phyloP scores from a whole-genome alignment of 192 early-diverging fungal species.

The Irineochytrium annulatum region DNA sequence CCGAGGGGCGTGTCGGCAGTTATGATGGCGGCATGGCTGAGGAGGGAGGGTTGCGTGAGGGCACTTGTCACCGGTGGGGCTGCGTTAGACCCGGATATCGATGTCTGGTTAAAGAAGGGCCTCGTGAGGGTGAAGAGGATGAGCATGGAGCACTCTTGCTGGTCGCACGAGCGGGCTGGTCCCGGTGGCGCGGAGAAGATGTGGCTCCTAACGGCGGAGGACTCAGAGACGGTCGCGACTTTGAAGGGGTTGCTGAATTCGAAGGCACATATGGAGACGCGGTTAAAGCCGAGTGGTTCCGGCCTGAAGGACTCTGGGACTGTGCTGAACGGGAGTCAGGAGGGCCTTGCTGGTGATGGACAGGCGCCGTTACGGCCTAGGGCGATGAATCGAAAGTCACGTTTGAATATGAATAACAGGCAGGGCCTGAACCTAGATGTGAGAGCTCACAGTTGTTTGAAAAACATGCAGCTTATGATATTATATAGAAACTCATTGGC shows the following conservation, averaged over 20 bases:
- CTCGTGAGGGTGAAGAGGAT: conserved; percentile 33
- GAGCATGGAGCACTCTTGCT: conserved; percentile 6
- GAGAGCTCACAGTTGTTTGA: background rate
- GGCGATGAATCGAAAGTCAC: conserved; percentile 12
- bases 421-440: conserved; percentile 45
- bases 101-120: conserved; percentile 40
- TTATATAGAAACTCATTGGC: conserved; percentile 40
- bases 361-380: background rate
- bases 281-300: background rate
- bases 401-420: conserved; percentile 5
- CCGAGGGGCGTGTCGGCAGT: conserved; percentile 32
- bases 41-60: conserved; percentile 26
- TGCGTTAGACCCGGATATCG: conserved; percentile 26
- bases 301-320: background rate
- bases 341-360: background rate
- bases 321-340: background rate
- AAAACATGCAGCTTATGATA: background rate
- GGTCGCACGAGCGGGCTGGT: background rate
- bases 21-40: conserved; percentile 48
- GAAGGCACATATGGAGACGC: background rate
- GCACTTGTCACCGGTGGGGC: conserved; percentile 27
- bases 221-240: conserved; percentile 9
- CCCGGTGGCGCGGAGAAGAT: conserved; percentile 2
- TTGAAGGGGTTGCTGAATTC: conserved; percentile 6
- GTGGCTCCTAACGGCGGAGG: conserved; percentile 7